These are phyloP conservation scores for Zymoseptoria tritici DNA, from an alignment of 2,329 filamentous ascomycete genomes.

Conservation along the genomic window DNA sequence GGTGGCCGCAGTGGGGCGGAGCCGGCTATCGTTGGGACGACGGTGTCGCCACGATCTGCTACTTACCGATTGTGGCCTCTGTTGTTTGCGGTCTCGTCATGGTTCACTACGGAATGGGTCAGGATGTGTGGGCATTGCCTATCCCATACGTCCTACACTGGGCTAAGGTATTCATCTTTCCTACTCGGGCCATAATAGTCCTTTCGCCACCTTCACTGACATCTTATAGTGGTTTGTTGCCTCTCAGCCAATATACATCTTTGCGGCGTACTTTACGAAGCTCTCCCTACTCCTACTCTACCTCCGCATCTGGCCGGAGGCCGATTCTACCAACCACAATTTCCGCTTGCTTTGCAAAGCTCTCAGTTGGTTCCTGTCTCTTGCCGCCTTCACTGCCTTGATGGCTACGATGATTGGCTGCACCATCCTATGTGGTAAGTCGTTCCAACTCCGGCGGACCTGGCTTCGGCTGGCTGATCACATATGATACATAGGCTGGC, in stretches of 20 bases:
- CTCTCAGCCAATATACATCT: conserved; percentile 7
- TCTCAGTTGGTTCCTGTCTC: not conserved
- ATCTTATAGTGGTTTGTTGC: conserved; percentile 1
- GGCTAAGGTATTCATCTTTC: not conserved
- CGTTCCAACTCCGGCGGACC: not conserved
- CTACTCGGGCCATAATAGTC: too few relatives aligned
- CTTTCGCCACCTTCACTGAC: too few relatives aligned
- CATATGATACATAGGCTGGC: not conserved
- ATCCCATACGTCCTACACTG: not conserved
- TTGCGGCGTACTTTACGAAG: conserved; percentile 6
- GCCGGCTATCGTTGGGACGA: not conserved
- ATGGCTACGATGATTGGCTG: conserved; percentile 9
- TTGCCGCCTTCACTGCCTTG: conserved; percentile 3
- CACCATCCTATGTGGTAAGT: not conserved
- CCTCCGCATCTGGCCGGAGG: conserved; percentile 7
- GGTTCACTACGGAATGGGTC: not conserved
- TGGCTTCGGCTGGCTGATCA: not conserved
- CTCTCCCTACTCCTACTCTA: conserved; percentile 12
- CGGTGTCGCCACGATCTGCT: not conserved
- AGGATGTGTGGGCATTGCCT: not conserved
- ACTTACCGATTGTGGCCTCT: not conserved
- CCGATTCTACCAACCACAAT: not conserved
- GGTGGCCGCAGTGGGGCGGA: not conserved
- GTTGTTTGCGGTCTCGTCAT: not conserved
- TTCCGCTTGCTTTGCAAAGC: conserved; percentile 9